phyloP scores from a whole-genome alignment of 2,329 filamentous ascomycete species.

The Curvularia eragrostidis region DNA sequence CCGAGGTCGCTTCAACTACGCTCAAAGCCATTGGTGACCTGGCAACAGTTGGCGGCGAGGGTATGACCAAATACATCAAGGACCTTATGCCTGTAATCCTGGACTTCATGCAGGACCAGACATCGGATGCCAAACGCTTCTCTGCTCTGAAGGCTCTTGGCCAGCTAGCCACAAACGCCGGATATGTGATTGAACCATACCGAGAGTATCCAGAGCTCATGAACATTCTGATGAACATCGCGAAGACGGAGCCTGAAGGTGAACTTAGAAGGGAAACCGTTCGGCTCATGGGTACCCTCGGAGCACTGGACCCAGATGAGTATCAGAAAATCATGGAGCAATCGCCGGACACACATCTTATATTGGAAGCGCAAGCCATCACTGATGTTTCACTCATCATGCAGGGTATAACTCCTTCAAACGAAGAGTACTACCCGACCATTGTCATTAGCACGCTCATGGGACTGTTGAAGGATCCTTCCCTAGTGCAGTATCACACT shows the following conservation, averaged over 20 bases:
- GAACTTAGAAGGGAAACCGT: slow-evolving; percentile 91
- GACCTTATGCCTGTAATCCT: slow-evolving; percentile 95
- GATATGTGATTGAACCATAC: slow-evolving; percentile 97
- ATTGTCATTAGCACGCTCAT: slow-evolving; percentile 96
- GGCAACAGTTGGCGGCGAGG: slow-evolving; percentile 89
- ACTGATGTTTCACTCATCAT: slow-evolving; percentile 98
- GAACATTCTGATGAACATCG: slow-evolving; percentile 90
- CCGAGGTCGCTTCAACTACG: slow-evolving; percentile 92
- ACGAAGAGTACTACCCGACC: slow-evolving; percentile 97
- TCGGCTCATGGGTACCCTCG: slow-evolving; percentile 93
- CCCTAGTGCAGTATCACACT: slow-evolving; percentile 87
- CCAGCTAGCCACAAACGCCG: slow-evolving; percentile 92
- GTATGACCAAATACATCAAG: slow-evolving; percentile 91
- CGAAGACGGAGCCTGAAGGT: slow-evolving; percentile 88
- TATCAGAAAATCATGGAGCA: slow-evolving; percentile 94
- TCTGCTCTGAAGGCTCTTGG: slow-evolving; percentile 89
- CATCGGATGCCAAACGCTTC: slow-evolving; percentile 87
- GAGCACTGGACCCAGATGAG: slow-evolving; percentile 93
- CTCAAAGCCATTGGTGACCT: slow-evolving; percentile 93
- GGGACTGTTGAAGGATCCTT: slow-evolving; percentile 88
- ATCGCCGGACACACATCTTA: slow-evolving; percentile 79
- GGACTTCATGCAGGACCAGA: slow-evolving; percentile 90
- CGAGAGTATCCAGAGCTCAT: slow-evolving; percentile 93
- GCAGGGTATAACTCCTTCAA: slow-evolving; percentile 93
- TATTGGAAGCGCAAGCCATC: slow-evolving; percentile 70